Conservation (phyloP, 2,329 filamentous ascomycete species). For the Fusarium subtropicale region DNA sequence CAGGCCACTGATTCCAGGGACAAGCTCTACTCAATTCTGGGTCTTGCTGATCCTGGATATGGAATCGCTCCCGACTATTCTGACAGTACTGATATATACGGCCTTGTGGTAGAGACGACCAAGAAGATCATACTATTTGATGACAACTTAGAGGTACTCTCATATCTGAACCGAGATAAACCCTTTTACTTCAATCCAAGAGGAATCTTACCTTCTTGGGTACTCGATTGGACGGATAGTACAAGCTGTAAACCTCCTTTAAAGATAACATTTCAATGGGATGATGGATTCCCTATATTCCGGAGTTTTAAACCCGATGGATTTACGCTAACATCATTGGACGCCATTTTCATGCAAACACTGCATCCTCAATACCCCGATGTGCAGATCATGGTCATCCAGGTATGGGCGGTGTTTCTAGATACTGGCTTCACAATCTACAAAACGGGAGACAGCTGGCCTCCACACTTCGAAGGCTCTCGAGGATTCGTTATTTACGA, state of each 20-base stretch:
- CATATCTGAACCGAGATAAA: accelerated
- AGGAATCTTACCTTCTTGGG: constrained; percentile 4
- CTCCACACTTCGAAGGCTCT: too few relatives aligned
- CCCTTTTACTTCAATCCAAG: accelerated
- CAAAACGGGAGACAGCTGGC: too few relatives aligned
- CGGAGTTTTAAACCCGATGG: neutral
- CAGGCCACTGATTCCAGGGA: constrained; percentile 1
- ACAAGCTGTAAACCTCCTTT: neutral
- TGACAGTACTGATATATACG: accelerated
- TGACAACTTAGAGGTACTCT: neutral
- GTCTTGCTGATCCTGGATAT: neutral
- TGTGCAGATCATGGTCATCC: neutral
- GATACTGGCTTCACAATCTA: too few relatives aligned
- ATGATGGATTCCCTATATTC: too few relatives aligned
- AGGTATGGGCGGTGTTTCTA: neutral
- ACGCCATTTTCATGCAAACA: neutral
- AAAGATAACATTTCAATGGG: too few relatives aligned
- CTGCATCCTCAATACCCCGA: neutral
- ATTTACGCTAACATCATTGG: neutral
- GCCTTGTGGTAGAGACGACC: neutral
- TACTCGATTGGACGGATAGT: neutral
- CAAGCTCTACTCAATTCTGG: constrained; percentile 5
- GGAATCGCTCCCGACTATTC: constrained; percentile 3
- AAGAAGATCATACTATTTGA: neutral
- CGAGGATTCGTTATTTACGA: too few relatives aligned